Conservation (phyloP, 1,284 basidiomycete genomes). For the Ustilago sp. region DNA sequence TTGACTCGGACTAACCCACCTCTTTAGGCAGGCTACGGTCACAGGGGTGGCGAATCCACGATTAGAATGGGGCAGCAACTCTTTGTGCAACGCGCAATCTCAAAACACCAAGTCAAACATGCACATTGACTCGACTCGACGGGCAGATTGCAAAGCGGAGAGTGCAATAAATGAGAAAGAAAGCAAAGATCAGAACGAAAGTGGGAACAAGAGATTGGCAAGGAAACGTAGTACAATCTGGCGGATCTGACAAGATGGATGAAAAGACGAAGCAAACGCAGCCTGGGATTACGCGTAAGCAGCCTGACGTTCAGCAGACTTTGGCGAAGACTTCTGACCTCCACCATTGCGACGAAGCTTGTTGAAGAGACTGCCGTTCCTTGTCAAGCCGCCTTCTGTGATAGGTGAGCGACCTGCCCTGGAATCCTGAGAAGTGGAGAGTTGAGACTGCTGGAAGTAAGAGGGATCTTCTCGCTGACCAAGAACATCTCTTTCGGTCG, state of each 20-base stretch:
- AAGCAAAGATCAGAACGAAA: neutral
- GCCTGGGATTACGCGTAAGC: conserved; percentile 29
- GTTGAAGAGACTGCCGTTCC: conserved; percentile 48
- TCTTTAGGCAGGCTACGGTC: no score
- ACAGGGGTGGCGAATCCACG: no score
- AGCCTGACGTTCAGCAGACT: conserved; percentile 34
- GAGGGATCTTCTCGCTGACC: conserved; percentile 17
- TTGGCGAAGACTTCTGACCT: conserved; percentile 30
- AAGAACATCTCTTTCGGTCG: conserved; percentile 33
- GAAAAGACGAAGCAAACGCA: neutral
- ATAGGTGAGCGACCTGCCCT: conserved; percentile 23
- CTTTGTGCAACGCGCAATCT: no score
- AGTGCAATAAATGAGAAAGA: neutral
- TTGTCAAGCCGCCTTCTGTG: conserved; percentile 22
- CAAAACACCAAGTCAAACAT: no score
- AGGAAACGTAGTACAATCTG: neutral
- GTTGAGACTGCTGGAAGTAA: conserved; percentile 25
- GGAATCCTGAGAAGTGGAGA: conserved; percentile 17
- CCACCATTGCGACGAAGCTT: conserved; percentile 26
- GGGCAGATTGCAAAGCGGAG: neutral
- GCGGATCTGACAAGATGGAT: neutral
- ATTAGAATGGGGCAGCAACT: no score
- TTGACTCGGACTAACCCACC: no score
- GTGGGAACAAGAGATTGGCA: neutral
- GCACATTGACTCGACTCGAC: no score